A percentile compares a stretch with the other conserved stretches of the same genome.
Conservation (phyloP, 345 rosid species). For the Boechera divaricarpa region DNA sequence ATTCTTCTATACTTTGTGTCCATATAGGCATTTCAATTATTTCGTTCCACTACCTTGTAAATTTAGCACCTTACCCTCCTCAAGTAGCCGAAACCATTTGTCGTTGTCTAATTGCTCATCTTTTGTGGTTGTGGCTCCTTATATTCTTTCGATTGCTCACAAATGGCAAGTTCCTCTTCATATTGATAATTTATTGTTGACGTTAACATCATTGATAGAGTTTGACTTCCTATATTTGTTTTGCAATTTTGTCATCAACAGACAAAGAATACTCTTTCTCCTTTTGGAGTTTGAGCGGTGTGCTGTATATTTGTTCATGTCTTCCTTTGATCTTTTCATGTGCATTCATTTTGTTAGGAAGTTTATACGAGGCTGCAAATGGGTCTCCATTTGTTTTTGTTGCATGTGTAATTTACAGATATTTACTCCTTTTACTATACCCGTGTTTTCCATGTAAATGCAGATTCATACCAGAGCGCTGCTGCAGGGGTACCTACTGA, state of each 20-base stretch:
- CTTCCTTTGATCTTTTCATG: neutral
- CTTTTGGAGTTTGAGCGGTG: neutral
- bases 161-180: neutral
- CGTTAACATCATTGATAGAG: neutral
- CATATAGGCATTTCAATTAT: constrained; percentile 2
- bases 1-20: constrained; percentile 1
- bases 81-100: neutral
- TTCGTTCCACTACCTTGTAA: neutral
- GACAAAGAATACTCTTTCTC: neutral
- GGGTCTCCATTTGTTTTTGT: neutral
- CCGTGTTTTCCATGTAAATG: constrained; percentile 29
- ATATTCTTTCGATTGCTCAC: neutral
- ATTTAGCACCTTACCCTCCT: constrained; percentile 14
- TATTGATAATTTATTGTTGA: neutral
- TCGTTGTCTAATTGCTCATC: constrained; percentile 11
- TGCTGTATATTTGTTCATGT: neutral
- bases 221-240: constrained; percentile 2
- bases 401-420: constrained; percentile 17
- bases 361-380: neutral
- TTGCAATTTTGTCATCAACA: neutral
- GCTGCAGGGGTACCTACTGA: constrained; percentile 66
- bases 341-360: constrained; percentile 9
- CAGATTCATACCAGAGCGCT: constrained; percentile 78
- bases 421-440: constrained; percentile 1
- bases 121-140: constrained; percentile 14